A percentile compares a stretch with the other conserved stretches of the same genome.
Evolutionary conservation across 306 rosid genomes (phyloP).

Genomic region (cucumber (Cucumis sativus)): Cucumber_9930_V3 NC_026659.2:28285501-28286000

Average conservation of each 20-base stretch:
- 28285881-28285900: not conserved
- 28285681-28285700: not conserved
- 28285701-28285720: not conserved
- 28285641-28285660: not conserved
- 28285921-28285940: not conserved
- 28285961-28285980: no score
- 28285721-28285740: not conserved
- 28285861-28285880: no score
- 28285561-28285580: conserved; percentile 69
- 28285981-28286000: no score
- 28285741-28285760: not conserved
- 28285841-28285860: no score
- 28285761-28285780: not conserved
- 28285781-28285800: not conserved
- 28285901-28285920: not conserved
- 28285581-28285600: not conserved
- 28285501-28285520: conserved; percentile 97
- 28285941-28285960: no score
- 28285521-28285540: conserved; percentile 83
- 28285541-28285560: conserved; percentile 94
- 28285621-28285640: not conserved
- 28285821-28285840: not conserved
- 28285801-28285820: not conserved
- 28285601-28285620: not conserved
- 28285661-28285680: not conserved